Percentiles rank a stretch among this genome's conserved stretches.
Conservation (phyloP, 208 protist genomes). For the Naegleria lovaniensis region DNA sequence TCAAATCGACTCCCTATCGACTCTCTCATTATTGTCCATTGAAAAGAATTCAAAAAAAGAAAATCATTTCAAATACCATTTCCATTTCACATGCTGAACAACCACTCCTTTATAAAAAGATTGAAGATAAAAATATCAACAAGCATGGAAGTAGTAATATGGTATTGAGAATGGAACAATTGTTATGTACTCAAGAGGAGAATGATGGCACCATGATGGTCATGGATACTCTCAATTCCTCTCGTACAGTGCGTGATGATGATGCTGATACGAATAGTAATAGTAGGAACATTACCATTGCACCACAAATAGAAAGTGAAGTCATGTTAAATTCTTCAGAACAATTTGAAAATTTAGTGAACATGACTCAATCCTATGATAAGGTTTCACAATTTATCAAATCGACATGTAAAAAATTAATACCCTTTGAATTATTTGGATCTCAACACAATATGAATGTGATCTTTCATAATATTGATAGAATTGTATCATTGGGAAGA, state of each 20-base stretch:
- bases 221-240: no score
- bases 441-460: neutral
- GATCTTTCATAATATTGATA: neutral
- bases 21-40: neutral
- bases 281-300: neutral
- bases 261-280: no score
- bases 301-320: neutral
- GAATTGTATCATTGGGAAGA: neutral
- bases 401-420: neutral
- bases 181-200: neutral
- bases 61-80: neutral
- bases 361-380: no score
- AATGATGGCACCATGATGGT: neutral
- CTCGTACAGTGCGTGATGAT: no score
- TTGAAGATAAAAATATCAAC: no score
- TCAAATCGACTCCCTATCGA: neutral
- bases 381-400: neutral
- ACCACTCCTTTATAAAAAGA: no score
- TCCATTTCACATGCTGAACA: no score
- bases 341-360: conserved; percentile 18
- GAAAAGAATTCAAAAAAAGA: neutral
- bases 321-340: neutral
- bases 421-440: neutral
- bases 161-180: neutral
- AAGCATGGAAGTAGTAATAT: neutral